A percentile compares a stretch with the other conserved stretches of the same genome.
Evolutionary conservation across 441 rosid species (phyloP).

Genomic region (Pelargonium cotyledonis): DNA sequence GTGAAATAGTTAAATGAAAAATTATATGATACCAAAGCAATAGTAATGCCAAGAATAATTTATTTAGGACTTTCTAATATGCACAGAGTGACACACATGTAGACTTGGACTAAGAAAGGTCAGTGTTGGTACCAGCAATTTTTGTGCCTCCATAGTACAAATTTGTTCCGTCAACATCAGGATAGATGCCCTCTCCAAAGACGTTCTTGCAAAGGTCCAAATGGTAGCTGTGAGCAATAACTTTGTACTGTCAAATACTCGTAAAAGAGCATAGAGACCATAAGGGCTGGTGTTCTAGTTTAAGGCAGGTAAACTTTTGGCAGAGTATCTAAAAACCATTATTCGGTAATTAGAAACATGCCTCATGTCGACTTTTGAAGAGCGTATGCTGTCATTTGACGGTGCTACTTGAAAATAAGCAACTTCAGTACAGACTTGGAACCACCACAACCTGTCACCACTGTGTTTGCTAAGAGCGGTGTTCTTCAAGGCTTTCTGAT

Average conservation of each 20-base stretch:
- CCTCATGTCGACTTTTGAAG: constrained; percentile 74
- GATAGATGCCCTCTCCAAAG: constrained; percentile 71
- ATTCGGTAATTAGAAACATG: constrained; percentile 17
- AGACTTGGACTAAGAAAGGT: background rate
- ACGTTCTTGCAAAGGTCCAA: constrained; percentile 76
- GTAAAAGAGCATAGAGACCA: no score
- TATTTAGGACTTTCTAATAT: no score
- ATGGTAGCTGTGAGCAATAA: constrained; percentile 52
- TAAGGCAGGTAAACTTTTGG: background rate
- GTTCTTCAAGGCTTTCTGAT: constrained; percentile 50
- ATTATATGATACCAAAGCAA: background rate
- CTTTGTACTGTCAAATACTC: no score
- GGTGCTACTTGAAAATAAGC: constrained; percentile 98
- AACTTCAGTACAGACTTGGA: constrained; percentile 93
- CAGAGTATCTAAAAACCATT: no score
- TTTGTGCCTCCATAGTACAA: constrained; percentile 78
- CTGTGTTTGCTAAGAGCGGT: constrained; percentile 38
- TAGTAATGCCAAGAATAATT: no score
- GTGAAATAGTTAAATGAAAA: background rate
- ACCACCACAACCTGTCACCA: constrained; percentile 85
- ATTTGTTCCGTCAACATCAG: constrained; percentile 76
- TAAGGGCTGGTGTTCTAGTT: background rate
- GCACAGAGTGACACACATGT: background rate
- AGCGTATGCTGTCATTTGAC: constrained; percentile 74
- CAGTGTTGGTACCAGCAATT: constrained; percentile 49